These are phyloP conservation scores for Pelargonium nanum DNA, from an alignment of 345 rosid genomes.

Conservation along the genomic window DNA sequence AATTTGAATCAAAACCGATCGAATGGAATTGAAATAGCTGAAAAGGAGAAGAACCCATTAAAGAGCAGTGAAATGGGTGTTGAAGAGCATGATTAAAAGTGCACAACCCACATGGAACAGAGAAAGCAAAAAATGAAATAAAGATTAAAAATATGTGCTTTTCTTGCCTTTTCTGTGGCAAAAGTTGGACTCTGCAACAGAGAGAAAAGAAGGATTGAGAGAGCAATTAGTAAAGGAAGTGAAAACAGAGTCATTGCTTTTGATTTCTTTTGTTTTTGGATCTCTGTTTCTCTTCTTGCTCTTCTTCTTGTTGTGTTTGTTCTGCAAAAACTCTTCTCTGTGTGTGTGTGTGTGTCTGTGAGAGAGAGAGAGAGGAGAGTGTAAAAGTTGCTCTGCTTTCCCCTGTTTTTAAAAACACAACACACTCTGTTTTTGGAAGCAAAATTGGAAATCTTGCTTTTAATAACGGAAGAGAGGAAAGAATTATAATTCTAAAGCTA, in stretches of 20 bases:
- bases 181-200: conserved; percentile 20
- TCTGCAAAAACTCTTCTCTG: not conserved
- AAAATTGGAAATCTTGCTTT: too few species aligned
- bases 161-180: conserved; percentile 33
- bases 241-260: conserved; percentile 3
- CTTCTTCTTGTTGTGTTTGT: too few species aligned
- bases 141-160: not conserved
- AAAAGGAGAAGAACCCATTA: not conserved
- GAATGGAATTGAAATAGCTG: not conserved
- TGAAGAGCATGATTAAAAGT: too few species aligned
- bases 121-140: not conserved
- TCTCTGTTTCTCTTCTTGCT: not conserved
- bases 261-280: not conserved
- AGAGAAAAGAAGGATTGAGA: conserved; percentile 19
- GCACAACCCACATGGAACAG: not conserved
- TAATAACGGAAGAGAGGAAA: too few species aligned
- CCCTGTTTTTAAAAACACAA: not conserved
- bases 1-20: not conserved
- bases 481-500: too few species aligned
- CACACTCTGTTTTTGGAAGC: not conserved
- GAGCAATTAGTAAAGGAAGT: conserved; percentile 10
- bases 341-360: not conserved
- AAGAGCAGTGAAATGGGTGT: too few species aligned
- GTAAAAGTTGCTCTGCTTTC: not conserved
- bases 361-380: not conserved